Conservation (phyloP, 768 basidiomycete species). For the Coprinopsis sp. region DNA sequence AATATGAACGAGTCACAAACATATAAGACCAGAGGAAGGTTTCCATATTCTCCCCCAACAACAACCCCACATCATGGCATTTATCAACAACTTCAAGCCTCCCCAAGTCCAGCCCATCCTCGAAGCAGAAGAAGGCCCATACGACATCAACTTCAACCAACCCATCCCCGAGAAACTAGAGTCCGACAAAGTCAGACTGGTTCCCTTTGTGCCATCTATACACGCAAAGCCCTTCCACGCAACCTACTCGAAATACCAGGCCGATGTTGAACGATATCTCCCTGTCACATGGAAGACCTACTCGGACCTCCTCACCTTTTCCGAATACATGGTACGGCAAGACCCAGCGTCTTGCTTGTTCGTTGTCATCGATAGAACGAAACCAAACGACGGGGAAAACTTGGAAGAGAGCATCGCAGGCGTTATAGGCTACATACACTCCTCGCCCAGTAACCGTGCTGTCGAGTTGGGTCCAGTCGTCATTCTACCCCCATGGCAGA, state of each 20-base stretch:
- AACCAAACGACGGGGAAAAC: constrained; percentile 17
- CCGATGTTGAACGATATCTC: constrained; percentile 35
- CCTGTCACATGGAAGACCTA: constrained; percentile 31
- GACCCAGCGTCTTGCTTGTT: constrained; percentile 31
- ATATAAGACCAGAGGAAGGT: background rate
- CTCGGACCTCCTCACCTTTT: constrained; percentile 24
- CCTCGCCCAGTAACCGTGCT: constrained; percentile 24
- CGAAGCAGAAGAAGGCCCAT: constrained; percentile 14
- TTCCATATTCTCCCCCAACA: too few species aligned
- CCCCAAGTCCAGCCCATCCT: background rate
- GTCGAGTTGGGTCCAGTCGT: constrained; percentile 49
- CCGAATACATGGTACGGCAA: constrained; percentile 22
- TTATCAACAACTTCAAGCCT: constrained; percentile 19
- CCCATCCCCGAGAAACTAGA: constrained; percentile 35
- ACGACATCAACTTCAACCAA: constrained; percentile 38
- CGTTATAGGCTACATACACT: constrained; percentile 40
- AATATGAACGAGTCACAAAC: too few species aligned
- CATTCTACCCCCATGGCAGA: constrained; percentile 43
- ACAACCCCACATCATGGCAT: constrained; percentile 9
- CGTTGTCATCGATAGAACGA: constrained; percentile 46
- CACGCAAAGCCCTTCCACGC: constrained; percentile 26
- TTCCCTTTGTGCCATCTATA: constrained; percentile 36
- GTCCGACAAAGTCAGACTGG: constrained; percentile 36
- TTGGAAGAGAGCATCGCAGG: constrained; percentile 39
- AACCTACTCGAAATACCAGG: constrained; percentile 22